Base-by-base conservation (phyloP, 2,329 filamentous ascomycete species). In the Penicillium sp. region DNA sequence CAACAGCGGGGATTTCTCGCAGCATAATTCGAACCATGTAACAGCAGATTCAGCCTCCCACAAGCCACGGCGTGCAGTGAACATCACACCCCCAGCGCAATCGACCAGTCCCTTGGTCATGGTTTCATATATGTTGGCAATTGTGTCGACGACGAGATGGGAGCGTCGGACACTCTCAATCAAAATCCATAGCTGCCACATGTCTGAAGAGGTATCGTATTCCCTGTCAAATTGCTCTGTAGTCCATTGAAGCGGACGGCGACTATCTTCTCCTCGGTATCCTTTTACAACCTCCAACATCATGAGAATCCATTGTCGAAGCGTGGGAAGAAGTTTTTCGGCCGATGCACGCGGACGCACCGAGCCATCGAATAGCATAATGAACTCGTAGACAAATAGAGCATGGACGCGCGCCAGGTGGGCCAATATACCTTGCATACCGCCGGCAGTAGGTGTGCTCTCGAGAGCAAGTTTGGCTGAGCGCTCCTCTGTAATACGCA, bases 181-280 rank as follows among this genome's bases (percentile, higher is more conserved):
- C 26, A 55, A 40, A 28, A 55, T 24, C 53, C 53, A 55, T 55
- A 42, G 16, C 12, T 42, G 47, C 53, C 53, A 55, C 16, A 50
- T 35, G 33, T 50, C 47, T 1, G 47, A 50, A 33, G 47, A 50
- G 6, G 23, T 33, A n/a, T 50, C 28, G 35, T 50, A 50, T 23
- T 50, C 47, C 35, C 20, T 38, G 30, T 33, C 47, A 16, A 38
- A 38, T n/a, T 50, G 18, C 3, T 28, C 23, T 21, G 47, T 21
- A 14, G 47, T 35, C 30, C 26, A 38, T 50, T 50, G n/a, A n/a
- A n/a, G n/a, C n/a, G n/a, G n/a, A n/a, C 28, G 6, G 28, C 6
- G 28, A 33, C 6, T 12, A 33, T 33, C 12, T 33, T 33, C 28
- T 33, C 28, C 12, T 33, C 28, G 28, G n/a, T n/a, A n/a, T n/a